Evolutionary conservation across 495 filamentous ascomycete genomes (phyloP), one percentile per base, ranked within the genome.

Genomic region (Friedmanniomyces simplex): DNA sequence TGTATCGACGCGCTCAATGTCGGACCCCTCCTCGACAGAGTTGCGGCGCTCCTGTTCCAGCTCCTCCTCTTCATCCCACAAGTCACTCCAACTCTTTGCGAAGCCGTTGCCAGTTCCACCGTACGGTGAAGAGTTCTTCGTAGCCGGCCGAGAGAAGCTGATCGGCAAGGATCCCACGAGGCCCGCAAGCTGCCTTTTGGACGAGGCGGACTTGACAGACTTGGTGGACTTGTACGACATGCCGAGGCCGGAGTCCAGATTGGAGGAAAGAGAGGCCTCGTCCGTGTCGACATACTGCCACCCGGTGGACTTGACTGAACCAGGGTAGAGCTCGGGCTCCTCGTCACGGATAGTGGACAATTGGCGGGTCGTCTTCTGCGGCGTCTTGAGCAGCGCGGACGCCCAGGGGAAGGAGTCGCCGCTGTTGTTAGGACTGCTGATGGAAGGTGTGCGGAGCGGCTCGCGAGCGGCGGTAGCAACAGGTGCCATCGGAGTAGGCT

Each of bases 31-130:
- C 28, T 63, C 55, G 24, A 62, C 53, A 36, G 55, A 58, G 6
- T 48, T 32, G 21, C 62, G 51, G 12, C 47, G 57, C 55, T 82
- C 77, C 68, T 87, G 79, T 18, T 79, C 77, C 50, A 73, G 72
- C 62, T 93, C 84, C 26, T 77, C 79, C 52, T 96, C 90, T 69
- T 96, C 90, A 55, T 96, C 90, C 84, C 87, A 96, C 62, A 96
- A 77, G 71, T 96, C 90, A 63, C 89, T 93, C 90, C 90, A 96
- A 77, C 90, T 96, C 82, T 96, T 95, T 26, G 90, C 93, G 12
- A 90, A 63, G 16, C 86, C 20, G 79, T 73, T 2, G 85, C 80
- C 60, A 79, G 79, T 79, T 26, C 81, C 81, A 20, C 58, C 50
- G 37, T 60, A 62, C 14, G 60, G 61, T n/a, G 60, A 50, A 24